Evolutionary conservation across 768 basidiomycete genomes (phyloP), one percentile per base, ranked within the genome.

Genomic region (Suillus clintonianus): DNA sequence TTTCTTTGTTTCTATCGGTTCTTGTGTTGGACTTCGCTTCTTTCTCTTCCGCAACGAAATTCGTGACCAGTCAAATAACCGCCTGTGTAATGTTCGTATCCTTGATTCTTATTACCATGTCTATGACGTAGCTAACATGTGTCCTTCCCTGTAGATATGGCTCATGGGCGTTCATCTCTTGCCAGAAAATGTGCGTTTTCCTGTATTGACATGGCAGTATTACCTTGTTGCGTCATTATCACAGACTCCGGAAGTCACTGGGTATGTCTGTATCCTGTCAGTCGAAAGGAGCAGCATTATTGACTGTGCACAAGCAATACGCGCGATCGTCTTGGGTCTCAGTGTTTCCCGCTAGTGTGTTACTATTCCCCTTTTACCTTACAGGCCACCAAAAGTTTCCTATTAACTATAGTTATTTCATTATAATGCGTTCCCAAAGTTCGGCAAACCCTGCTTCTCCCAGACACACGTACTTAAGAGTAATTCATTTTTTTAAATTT

Each of bases 11-110:
- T 64, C 54, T 17, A 57, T 68, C 63, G 64, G 64, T 22, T 34
- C 27, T 69, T 69, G 30, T 24, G 55, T 69, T n/a, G 68, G 65
- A 30, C 53, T 66, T 8, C 68, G 59, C 37, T 67, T 57, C 47
- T 69, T 69, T 50, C 62, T 62, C 19, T 64, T 62, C 42, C 58
- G 65, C 32, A 60, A 61, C 11, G 50, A 17, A 47, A 67, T 59
- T 5, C 5, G 58, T 10, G 68, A 69, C 22, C 59, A 70, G 41
- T 27, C 11, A 19, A 66, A 60, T 17, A 67, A 62, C 30, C 37
- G 61, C 2, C n/a, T 69, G 32, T 69, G 69, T 42, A 69, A 69
- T 17, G 68, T 69, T 11, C 5, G 19, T 51, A 51, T 19, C 17
- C 10, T 32, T 3, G 37, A 37, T 32, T 51, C 10, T 10, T 32